Evolutionary conservation across 495 filamentous ascomycete genomes (phyloP).

Genomic region (Hyphodiscus hymeniophilus): DNA sequence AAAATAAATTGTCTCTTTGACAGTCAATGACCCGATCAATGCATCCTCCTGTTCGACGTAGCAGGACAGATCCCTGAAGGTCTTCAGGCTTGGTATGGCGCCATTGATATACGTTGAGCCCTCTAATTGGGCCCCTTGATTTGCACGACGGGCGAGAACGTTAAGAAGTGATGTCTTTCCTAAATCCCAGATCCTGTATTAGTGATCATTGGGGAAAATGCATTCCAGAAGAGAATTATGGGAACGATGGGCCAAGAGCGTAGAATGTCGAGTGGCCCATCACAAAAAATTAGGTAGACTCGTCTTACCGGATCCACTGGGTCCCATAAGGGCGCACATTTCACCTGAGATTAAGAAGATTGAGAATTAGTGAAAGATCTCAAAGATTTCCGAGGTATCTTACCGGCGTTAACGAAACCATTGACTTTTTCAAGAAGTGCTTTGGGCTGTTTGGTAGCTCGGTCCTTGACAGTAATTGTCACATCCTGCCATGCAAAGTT

Average conservation of each 20-base stretch:
- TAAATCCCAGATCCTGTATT: too few relatives aligned
- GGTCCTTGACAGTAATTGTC: constrained; percentile 60
- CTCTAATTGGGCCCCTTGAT: constrained; percentile 41
- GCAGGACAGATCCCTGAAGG: constrained; percentile 45
- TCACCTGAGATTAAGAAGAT: too few relatives aligned
- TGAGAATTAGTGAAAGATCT: too few relatives aligned
- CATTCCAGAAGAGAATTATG: too few relatives aligned
- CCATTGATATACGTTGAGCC: constrained; percentile 54
- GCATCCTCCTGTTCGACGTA: constrained; percentile 86
- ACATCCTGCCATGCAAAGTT: constrained; percentile 52
- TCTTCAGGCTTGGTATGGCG: constrained; percentile 23
- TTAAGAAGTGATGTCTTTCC: too few relatives aligned
- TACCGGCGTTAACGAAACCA: constrained; percentile 1
- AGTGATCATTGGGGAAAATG: too few relatives aligned
- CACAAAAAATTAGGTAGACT: constrained; percentile 67
- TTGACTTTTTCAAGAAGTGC: constrained; percentile 39
- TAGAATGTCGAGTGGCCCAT: too few relatives aligned
- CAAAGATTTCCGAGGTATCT: too few relatives aligned
- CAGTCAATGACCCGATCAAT: constrained; percentile 68
- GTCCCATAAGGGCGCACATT: constrained; percentile 69
- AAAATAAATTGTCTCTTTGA: constrained; percentile 68
- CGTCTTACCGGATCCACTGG: constrained; percentile 69
- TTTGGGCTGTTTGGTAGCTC: constrained; percentile 48
- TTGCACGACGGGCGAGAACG: too few relatives aligned
- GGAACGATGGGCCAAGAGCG: too few relatives aligned